Conservation (phyloP, 1,284 basidiomycete genomes). For the Ganoderma sinense region DNA sequence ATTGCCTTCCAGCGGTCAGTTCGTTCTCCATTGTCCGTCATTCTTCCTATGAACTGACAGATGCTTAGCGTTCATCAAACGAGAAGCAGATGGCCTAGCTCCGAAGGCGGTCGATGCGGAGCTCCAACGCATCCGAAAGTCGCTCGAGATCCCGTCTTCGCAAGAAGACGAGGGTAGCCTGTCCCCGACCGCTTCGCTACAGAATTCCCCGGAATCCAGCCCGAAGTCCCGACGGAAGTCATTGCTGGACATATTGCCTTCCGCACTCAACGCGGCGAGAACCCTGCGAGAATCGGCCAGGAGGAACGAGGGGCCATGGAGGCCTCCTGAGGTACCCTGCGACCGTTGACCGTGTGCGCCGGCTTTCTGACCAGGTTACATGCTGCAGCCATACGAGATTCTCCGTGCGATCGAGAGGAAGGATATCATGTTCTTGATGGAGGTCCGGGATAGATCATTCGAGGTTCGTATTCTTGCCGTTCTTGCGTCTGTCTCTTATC, state of each 20-base stretch:
- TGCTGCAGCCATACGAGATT: constrained; percentile 72
- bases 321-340: constrained; percentile 63
- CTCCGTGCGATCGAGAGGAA: constrained; percentile 77
- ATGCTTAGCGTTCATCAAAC: constrained; percentile 65
- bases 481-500: background rate
- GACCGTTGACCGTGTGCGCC: background rate
- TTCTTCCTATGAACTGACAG: constrained; percentile 25
- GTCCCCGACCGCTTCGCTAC: constrained; percentile 9
- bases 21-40: background rate
- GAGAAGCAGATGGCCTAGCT: constrained; percentile 66
- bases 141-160: constrained; percentile 31
- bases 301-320: constrained; percentile 47
- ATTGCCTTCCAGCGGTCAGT: constrained; percentile 70
- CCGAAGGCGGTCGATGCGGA: constrained; percentile 59
- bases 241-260: constrained; percentile 33
- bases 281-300: constrained; percentile 19
- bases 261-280: constrained; percentile 34
- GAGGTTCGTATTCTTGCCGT: constrained; percentile 55
- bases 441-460: constrained; percentile 79
- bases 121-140: constrained; percentile 40
- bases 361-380: background rate
- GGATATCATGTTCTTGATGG: constrained; percentile 80
- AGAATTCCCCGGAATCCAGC: constrained; percentile 20
- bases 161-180: constrained; percentile 23
- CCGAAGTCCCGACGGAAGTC: constrained; percentile 29